Percentiles rank a stretch among this genome's conserved stretches.
These are phyloP conservation scores for Pleurotus ostreatus DNA, from an alignment of 768 basidiomycete genomes.

Conservation along the genomic window DNA sequence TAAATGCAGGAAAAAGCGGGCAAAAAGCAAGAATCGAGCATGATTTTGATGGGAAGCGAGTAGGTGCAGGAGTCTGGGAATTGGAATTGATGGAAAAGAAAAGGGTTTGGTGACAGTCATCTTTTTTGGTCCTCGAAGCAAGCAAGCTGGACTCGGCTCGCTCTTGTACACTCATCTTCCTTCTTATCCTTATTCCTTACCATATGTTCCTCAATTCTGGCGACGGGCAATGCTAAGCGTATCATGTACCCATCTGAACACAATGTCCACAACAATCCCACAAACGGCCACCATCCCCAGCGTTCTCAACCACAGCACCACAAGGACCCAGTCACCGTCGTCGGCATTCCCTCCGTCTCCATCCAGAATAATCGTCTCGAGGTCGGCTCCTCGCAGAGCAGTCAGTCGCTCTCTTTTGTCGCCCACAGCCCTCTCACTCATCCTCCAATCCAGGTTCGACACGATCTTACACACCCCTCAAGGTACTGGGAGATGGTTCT, in stretches of 20 bases:
- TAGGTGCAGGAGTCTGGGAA: conserved; percentile 7
- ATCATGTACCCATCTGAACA: conserved; percentile 52
- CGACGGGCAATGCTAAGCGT: conserved; percentile 53
- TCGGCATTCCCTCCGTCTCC: conserved; percentile 74
- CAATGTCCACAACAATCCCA: conserved; percentile 35
- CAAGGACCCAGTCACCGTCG: conserved; percentile 63
- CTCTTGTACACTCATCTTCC: conserved; percentile 6
- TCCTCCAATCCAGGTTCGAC: conserved; percentile 55
- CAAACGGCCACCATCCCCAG: conserved; percentile 20
- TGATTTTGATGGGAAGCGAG: conserved; percentile 4
- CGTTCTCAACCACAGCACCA: conserved; percentile 24
- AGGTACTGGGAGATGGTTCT: conserved; percentile 96
- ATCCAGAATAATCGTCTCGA: conserved; percentile 65
- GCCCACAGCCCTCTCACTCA: conserved; percentile 13
- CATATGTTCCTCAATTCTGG: conserved; percentile 23
- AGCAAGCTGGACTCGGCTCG: conserved; percentile 10
- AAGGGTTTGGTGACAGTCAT: conserved; percentile 9
- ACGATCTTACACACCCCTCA: conserved; percentile 91
- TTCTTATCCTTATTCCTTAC: conserved; percentile 15
- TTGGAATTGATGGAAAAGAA: conserved; percentile 11
- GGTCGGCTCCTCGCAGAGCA: conserved; percentile 68
- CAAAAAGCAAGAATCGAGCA: neutral
- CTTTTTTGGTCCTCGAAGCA: conserved; percentile 10
- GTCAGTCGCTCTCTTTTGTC: conserved; percentile 39
- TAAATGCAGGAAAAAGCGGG: conserved; percentile 4